Conservation (phyloP, 495 filamentous ascomycete genomes). For the Neurospora sublineolata region DNA sequence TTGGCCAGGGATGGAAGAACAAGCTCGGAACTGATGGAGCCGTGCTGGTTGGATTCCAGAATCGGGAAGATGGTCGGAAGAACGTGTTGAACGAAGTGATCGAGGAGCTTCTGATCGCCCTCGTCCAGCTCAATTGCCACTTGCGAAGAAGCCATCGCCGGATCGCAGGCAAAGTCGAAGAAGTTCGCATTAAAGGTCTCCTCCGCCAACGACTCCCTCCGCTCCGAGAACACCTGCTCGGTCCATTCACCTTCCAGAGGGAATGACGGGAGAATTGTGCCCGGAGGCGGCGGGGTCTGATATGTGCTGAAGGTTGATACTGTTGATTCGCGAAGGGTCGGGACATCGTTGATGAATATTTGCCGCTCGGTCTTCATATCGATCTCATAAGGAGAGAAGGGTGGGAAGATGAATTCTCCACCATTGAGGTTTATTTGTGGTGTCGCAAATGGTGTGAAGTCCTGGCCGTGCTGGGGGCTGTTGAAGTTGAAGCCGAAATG, state of each 20-base stretch:
- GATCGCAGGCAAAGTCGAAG: conserved; percentile 60
- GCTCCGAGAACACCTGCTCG: conserved; percentile 59
- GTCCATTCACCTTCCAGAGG: conserved; percentile 62
- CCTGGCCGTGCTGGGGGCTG: conserved; percentile 44
- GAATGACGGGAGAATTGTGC: conserved; percentile 52
- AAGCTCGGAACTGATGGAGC: conserved; percentile 62
- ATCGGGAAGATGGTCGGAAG: conserved; percentile 84
- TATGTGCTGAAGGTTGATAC: conserved; percentile 81
- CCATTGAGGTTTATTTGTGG: conserved; percentile 29
- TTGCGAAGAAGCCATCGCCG: conserved; percentile 43
- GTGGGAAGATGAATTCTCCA: conserved; percentile 37
- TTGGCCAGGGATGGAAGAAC: conserved; percentile 75
- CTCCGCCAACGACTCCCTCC: conserved; percentile 50
- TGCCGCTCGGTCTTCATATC: conserved; percentile 93
- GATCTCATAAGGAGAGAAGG: conserved; percentile 73
- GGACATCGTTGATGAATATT: conserved; percentile 86
- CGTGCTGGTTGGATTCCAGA: conserved; percentile 75
- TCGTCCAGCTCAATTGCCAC: conserved; percentile 79
- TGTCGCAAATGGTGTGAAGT: conserved; percentile 52
- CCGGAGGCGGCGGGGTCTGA: conserved; percentile 58
- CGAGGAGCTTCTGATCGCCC: conserved; percentile 70
- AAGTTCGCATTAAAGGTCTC: conserved; percentile 61
- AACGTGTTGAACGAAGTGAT: conserved; percentile 87
- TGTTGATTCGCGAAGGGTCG: conserved; percentile 68
- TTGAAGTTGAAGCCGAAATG: conserved; percentile 68